Percentiles rank a stretch among this genome's conserved stretches.
These are phyloP conservation scores for Glebionis coronaria DNA, from an alignment of 129 eudicot species.

Conservation along the genomic window DNA sequence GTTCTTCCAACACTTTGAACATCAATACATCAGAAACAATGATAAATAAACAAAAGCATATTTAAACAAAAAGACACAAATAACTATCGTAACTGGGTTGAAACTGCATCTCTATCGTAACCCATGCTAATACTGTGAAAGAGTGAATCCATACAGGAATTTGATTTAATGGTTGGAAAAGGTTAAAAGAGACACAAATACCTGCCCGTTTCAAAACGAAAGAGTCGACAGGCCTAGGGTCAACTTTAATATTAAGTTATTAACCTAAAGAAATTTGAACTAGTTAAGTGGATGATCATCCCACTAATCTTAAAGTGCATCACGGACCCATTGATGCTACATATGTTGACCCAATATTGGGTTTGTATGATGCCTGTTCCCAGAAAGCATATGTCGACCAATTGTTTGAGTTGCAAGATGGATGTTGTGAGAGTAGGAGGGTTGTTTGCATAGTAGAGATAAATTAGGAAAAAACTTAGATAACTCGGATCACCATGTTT, in stretches of 20 bases:
- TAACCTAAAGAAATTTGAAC: constrained; percentile 22
- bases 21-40: neutral
- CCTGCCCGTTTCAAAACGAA: constrained; percentile 12
- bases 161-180: constrained; percentile 17
- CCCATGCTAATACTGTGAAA: neutral
- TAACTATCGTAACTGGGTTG: too few relatives aligned
- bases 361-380: too few relatives aligned
- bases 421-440: too few relatives aligned
- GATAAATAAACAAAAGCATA: neutral
- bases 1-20: neutral
- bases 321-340: constrained; percentile 33
- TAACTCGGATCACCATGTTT: too few relatives aligned
- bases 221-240: constrained; percentile 14
- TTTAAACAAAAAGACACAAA: neutral
- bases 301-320: constrained; percentile 21
- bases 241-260: constrained; percentile 20
- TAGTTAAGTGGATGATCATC: constrained; percentile 33
- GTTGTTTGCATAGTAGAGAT: too few relatives aligned
- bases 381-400: too few relatives aligned
- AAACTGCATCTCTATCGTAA: too few relatives aligned
- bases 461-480: too few relatives aligned
- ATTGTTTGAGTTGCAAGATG: too few relatives aligned
- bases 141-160: constrained; percentile 21
- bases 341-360: constrained; percentile 9
- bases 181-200: constrained; percentile 26